phyloP scores from a whole-genome alignment of 2,329 filamentous ascomycete species.

The Kalmusia sp. region DNA sequence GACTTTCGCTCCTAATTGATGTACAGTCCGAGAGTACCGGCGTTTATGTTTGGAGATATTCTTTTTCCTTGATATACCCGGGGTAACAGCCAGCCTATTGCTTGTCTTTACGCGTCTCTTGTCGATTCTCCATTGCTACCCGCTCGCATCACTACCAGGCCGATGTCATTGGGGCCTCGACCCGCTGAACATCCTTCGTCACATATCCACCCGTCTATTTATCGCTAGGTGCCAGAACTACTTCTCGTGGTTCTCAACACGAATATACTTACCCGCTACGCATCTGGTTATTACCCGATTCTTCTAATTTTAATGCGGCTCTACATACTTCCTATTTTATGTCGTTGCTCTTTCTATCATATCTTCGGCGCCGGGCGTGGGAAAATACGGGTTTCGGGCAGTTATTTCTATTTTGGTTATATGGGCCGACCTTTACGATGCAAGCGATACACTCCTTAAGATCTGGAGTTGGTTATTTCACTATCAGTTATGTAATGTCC shows the following conservation, averaged over 20 bases:
- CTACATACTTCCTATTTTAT: neutral
- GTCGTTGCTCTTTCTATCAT: neutral
- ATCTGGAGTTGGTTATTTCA: slow-evolving; percentile 5
- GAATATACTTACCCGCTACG: neutral
- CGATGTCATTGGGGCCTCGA: neutral
- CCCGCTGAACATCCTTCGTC: neutral
- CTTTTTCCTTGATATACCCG: slow-evolving; percentile 9
- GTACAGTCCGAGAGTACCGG: neutral
- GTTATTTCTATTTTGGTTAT: neutral
- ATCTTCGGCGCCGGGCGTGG: slow-evolving; percentile 6
- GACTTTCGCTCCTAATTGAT: slow-evolving; percentile 42
- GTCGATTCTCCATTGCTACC: neutral
- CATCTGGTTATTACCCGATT: slow-evolving; percentile 6
- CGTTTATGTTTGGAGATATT: slow-evolving; percentile 8
- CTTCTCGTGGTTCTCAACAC: neutral
- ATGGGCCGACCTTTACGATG: slow-evolving; percentile 1
- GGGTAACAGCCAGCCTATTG: neutral
- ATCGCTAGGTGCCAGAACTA: neutral
- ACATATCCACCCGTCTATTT: neutral
- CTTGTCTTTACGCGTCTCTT: neutral
- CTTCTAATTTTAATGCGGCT: slow-evolving; percentile 6
- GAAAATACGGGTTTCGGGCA: neutral
- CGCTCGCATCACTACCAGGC: slow-evolving; percentile 1
- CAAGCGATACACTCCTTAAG: slow-evolving; percentile 7
- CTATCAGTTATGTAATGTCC: too few relatives aligned